Base-by-base conservation (phyloP, 2,329 filamentous ascomycete species). In the Zopfia rhizophila region DNA sequence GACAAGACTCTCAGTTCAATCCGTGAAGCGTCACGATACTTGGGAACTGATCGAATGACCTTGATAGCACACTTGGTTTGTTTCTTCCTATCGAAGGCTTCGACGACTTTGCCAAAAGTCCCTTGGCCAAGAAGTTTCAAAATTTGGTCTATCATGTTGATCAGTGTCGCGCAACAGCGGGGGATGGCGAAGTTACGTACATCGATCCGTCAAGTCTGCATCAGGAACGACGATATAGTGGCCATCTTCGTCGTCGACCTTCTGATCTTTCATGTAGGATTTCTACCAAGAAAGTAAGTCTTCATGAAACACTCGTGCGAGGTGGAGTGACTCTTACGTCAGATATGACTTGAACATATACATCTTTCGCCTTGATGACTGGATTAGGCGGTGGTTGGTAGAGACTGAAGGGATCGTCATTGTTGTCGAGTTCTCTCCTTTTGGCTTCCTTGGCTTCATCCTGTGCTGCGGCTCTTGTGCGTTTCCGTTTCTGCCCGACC, bases 81-180 rank as follows among this genome's bases (percentile, higher is more conserved):
- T 53, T 86, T 86, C 61, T 83, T 83, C 50, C 84, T 84, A 69
- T 99, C 94, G 60, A 84, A 87, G 39, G 94, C 94, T 72, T 97
- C 89, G 13, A 99, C 94, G 12, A 99, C 94, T 73, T 99, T 99
- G 66, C 94, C 94, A 69, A 99, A 99, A 0, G 94, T 99, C 54
- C 94, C 94, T 75, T 99, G 94, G 16, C 94, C 94, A 10, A 99
- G 86, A 19, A 97, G 81, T 60, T 91, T 91, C 51, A 88, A 80
- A 60, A 99, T 93, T 75, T 89, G 86, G 72, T 97, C 92, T 96
- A 58, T 18, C 18, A 21, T 8, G 16, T 31, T 39, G 39, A 56
- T 66, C 39, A 68, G 57, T 36, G 47, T 19, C 17, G 21, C 12
- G 3, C 18, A 11, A 5, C 16, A 33, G 19, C 29, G 17, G 12